Evolutionary conservation across 768 basidiomycete genomes (phyloP).

Genomic region (Strobilomyces echinocephalus): DNA sequence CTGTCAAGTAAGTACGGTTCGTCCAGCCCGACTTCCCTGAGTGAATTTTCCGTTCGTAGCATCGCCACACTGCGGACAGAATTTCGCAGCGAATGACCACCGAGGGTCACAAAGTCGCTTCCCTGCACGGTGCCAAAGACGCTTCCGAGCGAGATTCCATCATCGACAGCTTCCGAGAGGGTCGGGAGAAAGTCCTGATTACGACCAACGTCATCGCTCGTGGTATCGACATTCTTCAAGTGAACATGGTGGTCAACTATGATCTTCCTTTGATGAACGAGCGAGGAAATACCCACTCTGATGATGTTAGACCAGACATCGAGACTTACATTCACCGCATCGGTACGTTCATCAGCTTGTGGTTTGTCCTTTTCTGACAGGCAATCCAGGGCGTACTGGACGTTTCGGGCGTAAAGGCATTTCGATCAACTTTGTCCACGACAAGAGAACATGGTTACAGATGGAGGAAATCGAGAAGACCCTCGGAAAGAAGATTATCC

Average conservation of each 20-base stretch:
- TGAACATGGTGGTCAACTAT: constrained; percentile 99
- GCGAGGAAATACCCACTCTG: constrained; percentile 39
- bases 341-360: constrained; percentile 47
- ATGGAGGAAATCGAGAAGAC: constrained; percentile 86
- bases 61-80: constrained; percentile 87
- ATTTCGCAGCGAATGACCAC: constrained; percentile 86
- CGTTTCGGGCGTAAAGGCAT: constrained; percentile 97
- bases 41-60: constrained; percentile 37
- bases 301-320: constrained; percentile 71
- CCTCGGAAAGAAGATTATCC: constrained; percentile 71
- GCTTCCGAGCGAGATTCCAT: constrained; percentile 83
- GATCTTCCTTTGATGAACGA: constrained; percentile 87
- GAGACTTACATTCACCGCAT: constrained; percentile 99
- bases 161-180: constrained; percentile 94
- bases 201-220: constrained; percentile 98
- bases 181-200: constrained; percentile 94
- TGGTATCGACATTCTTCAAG: constrained; percentile 97
- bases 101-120: constrained; percentile 95
- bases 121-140: constrained; percentile 92
- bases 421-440: constrained; percentile 96
- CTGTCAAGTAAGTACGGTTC: constrained; percentile 61
- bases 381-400: constrained; percentile 79
- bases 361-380: not conserved
- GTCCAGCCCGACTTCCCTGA: not conserved
- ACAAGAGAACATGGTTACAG: constrained; percentile 79